These are phyloP conservation scores for Parastagonospora avenae DNA, from an alignment of 2,329 filamentous ascomycete species.

Conservation along the genomic window DNA sequence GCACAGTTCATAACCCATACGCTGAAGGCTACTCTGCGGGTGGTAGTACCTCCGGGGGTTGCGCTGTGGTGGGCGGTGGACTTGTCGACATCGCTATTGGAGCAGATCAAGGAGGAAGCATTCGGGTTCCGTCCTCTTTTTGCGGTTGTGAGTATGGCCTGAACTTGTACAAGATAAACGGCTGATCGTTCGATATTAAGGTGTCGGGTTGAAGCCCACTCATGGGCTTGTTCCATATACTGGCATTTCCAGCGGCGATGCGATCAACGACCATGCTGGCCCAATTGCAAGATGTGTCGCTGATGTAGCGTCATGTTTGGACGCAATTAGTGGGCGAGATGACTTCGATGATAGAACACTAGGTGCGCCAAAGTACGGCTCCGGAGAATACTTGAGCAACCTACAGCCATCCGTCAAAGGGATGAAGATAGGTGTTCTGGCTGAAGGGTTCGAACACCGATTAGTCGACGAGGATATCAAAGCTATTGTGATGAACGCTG, in stretches of 20 bases:
- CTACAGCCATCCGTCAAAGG: conserved; percentile 22
- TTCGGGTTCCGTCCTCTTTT: conserved; percentile 44
- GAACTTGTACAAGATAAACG: no score
- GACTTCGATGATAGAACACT: conserved; percentile 39
- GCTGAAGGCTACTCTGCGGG: conserved; percentile 53
- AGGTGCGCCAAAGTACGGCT: conserved; percentile 31
- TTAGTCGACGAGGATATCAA: conserved; percentile 48
- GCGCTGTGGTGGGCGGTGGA: conserved; percentile 50
- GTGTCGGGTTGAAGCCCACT: conserved; percentile 52
- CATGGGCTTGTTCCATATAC: conserved; percentile 59
- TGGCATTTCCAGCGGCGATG: conserved; percentile 47
- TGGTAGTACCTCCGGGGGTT: conserved; percentile 55
- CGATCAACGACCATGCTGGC: conserved; percentile 52
- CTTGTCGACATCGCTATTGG: conserved; percentile 47
- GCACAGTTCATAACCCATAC: conserved; percentile 49
- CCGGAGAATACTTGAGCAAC: conserved; percentile 18
- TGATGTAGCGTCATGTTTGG: conserved; percentile 31
- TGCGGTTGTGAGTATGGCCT: conserved; percentile 36
- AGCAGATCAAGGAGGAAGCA: conserved; percentile 48
- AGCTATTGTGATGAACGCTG: conserved; percentile 49
- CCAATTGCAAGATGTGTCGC: conserved; percentile 33
- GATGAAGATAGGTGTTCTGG: conserved; percentile 34
- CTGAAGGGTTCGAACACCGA: conserved; percentile 31
- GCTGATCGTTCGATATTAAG: not conserved
- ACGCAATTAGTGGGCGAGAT: conserved; percentile 38